phyloP scores from a whole-genome alignment of 768 basidiomycete species.

The Amanita jacksonii region DNA sequence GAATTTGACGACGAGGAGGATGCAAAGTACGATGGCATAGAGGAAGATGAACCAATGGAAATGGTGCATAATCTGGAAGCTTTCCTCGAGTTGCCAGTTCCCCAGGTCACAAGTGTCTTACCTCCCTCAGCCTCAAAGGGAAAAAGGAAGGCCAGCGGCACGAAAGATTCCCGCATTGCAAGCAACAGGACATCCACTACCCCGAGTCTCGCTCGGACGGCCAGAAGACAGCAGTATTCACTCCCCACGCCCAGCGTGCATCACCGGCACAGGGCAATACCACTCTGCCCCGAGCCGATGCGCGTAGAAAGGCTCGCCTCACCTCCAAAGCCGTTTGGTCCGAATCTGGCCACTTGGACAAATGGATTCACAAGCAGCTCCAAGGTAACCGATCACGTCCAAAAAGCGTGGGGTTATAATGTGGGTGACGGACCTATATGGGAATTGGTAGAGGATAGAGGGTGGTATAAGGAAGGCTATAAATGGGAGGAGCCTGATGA shows the following conservation, averaged over 20 bases:
- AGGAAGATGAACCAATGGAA: neutral
- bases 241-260: slow-evolving; percentile 59
- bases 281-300: slow-evolving; percentile 41
- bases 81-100: neutral
- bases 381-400: slow-evolving; percentile 45
- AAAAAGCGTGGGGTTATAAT: slow-evolving; percentile 65
- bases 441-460: slow-evolving; percentile 70
- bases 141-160: neutral
- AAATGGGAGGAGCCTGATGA: slow-evolving; percentile 23
- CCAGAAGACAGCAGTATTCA: slow-evolving; percentile 44
- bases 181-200: too few relatives aligned
- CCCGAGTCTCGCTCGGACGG: slow-evolving; percentile 20
- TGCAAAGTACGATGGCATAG: neutral
- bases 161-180: neutral
- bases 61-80: neutral
- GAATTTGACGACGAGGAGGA: slow-evolving; percentile 3
- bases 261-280: slow-evolving; percentile 64
- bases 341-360: slow-evolving; percentile 33
- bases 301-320: slow-evolving; percentile 52
- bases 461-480: slow-evolving; percentile 58
- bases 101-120: neutral
- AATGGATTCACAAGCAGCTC: slow-evolving; percentile 44
- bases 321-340: slow-evolving; percentile 40
- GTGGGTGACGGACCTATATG: slow-evolving; percentile 70
- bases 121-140: neutral